These are phyloP conservation scores for Pythium insidiosum DNA, from an alignment of 352 stramenopile species.

Conservation along the genomic window DNA sequence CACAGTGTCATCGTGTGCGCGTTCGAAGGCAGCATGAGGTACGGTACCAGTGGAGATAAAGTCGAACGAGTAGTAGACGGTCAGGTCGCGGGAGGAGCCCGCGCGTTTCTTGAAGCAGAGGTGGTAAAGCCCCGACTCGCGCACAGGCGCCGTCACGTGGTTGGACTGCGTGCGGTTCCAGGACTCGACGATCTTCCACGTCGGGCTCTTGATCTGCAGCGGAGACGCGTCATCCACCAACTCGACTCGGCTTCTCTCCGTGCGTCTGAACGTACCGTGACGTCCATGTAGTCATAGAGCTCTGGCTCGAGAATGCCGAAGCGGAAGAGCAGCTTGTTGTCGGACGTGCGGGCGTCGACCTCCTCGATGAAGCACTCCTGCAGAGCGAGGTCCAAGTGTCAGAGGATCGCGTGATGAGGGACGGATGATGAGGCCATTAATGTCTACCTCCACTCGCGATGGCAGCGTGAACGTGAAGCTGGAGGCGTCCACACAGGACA, in stretches of 20 bases:
- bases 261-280: constrained; percentile 13
- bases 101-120: constrained; percentile 68
- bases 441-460: constrained; percentile 13
- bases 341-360: constrained; percentile 17
- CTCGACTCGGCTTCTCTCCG: no score
- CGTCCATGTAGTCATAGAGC: constrained; percentile 20
- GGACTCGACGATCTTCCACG: constrained; percentile 13
- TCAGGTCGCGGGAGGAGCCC: constrained; percentile 41
- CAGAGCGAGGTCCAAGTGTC: neutral
- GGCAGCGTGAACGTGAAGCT: constrained; percentile 18
- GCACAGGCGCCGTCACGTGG: constrained; percentile 39
- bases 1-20: no score
- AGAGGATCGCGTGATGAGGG: neutral
- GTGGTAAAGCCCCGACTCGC: constrained; percentile 71
- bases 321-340: constrained; percentile 26
- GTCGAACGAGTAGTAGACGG: constrained; percentile 77
- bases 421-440: neutral
- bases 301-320: constrained; percentile 23
- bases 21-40: no score
- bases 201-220: constrained; percentile 11
- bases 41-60: constrained; percentile 71
- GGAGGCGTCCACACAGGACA: constrained; percentile 2
- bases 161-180: constrained; percentile 64
- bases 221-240: neutral
- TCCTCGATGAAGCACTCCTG: constrained; percentile 26